Base-by-base conservation (phyloP, 169 alveolate species). In the Plasmodium coatneyi region DNA sequence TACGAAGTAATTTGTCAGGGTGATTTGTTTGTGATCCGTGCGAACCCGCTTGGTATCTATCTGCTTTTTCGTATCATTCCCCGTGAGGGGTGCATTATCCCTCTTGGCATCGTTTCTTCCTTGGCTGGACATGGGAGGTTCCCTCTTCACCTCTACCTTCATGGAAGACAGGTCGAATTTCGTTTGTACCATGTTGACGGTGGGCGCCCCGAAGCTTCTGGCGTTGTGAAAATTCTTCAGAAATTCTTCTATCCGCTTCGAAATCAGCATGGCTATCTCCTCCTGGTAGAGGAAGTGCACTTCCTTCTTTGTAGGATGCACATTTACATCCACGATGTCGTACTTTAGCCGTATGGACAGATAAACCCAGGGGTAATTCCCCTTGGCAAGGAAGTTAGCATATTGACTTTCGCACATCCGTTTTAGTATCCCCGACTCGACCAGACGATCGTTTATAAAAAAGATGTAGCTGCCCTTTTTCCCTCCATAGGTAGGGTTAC, bases 291-390 rank as follows among this genome's bases (percentile, higher is more conserved):
- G 92, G 84, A 98, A 98, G 79, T 95, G 95, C 0, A 99, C 99
- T 87, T 96, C 96, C 84, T 97, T 98, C 96, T 99, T 99, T 43
- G 99, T 98, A 12, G 99, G 99, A 87, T 99, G 99, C 0, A 99
- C 99, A 96, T 99, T 99, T 12, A 99, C 99, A 95, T 99, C 99
- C 25, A 99, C 94, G 28, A 96, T 71, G 30, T 96, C 97, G 7
- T 99, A 97, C 7, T 99, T 99, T 83, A 99, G 95, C n/a, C 93
- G 95, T n/a, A 99, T 82, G 22, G 99, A 96, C 66, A 99, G 84
- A 94, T 99, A 99, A 25, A 98, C 99, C 97, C 97, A 97, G 14
- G 98, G 96, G 49, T 97, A 82, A 54, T 93, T 95, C 25, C 97
- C 96, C 30, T 95, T 96, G 41, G 96, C 96, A 52, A 96, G 80